Evolutionary conservation across 2,329 filamentous ascomycete genomes (phyloP), one percentile per base, ranked within the genome.

Genomic region (Diaporthe vaccinii): DNA sequence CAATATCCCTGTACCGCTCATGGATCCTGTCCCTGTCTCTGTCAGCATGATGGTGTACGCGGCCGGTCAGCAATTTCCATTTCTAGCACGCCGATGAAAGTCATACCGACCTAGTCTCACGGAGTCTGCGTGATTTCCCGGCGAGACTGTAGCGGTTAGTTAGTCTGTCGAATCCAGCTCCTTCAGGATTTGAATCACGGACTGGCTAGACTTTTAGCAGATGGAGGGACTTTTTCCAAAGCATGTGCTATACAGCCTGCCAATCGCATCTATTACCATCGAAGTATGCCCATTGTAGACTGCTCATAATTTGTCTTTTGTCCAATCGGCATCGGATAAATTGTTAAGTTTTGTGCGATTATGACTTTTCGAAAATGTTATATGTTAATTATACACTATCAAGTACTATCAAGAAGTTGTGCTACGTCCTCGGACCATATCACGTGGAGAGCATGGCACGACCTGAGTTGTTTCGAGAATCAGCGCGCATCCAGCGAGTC

Each of bases 51-150:
- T 36, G 14, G 6, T n/a, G 55, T 36, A 12, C 17, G 9, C 20
- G 34, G 57, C 57, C 15, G 57, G 57, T 59, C 57, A 59, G 57
- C 57, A 39, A 59, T 59, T 59, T n/a, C 57, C 57, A 39, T 39
- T 59, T 59, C 20, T 14, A n/a, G 57, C 57, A 59, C 57, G 57
- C 57, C 57, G 57, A 59, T 15, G 10, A 34, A 15, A 39, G 57
- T 59, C 57, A 59, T 22, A 15, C 57, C 34, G 57, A n/a, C 2
- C 4, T 8, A 58, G 31, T 14, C 15, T n/a, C 31, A 6, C 9
- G 31, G 12, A 58, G 10, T 5, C 20, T 9, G 9, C 25, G 4
- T n/a, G 4, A 28, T 12, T 2, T 39, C 28, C 17, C 55, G 31
- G 55, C 15, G 17, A 58, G 55, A 58, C 31, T 58, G 9, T 2